Percentiles rank a stretch among this genome's conserved stretches.
phyloP scores from a whole-genome alignment of 164 flowering plant species.

The Paratinospora sagittata region DNA sequence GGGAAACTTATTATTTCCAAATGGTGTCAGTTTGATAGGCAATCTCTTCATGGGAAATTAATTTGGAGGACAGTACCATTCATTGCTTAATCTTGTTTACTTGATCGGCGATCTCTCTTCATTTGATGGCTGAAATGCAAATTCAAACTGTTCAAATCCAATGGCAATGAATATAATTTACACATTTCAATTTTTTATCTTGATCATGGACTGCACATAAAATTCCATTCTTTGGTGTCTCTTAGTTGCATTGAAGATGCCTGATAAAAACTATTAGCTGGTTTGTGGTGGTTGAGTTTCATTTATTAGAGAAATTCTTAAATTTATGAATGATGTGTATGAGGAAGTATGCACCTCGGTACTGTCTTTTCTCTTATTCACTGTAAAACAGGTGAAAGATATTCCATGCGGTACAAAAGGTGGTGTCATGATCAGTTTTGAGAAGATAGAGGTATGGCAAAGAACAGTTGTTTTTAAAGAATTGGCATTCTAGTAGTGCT shows the following conservation, averaged over 20 bases:
- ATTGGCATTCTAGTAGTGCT: background rate
- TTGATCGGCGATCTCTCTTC: no score
- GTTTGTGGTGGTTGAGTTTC: background rate
- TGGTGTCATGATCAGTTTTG: conserved; percentile 94
- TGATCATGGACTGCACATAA: background rate
- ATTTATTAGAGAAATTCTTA: no score
- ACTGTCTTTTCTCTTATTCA: background rate
- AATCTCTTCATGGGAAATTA: no score
- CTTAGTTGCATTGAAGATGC: background rate
- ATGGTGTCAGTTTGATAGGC: no score
- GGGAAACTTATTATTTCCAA: no score
- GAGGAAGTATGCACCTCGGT: background rate
- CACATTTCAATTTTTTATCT: no score
- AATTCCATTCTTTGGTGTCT: background rate
- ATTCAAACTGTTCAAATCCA: no score
- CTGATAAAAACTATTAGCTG: background rate
- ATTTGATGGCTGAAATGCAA: no score
- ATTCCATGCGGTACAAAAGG: conserved; percentile 99
- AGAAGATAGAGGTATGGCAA: conserved; percentile 70
- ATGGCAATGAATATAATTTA: no score
- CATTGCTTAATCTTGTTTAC: no score
- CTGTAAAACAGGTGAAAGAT: conserved; percentile 61
- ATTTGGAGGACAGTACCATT: no score
- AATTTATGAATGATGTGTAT: no score
- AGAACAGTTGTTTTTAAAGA: background rate